phyloP scores from a whole-genome alignment of 176 grass and related monocot genomes.

The Metroxylon sagu region DNA sequence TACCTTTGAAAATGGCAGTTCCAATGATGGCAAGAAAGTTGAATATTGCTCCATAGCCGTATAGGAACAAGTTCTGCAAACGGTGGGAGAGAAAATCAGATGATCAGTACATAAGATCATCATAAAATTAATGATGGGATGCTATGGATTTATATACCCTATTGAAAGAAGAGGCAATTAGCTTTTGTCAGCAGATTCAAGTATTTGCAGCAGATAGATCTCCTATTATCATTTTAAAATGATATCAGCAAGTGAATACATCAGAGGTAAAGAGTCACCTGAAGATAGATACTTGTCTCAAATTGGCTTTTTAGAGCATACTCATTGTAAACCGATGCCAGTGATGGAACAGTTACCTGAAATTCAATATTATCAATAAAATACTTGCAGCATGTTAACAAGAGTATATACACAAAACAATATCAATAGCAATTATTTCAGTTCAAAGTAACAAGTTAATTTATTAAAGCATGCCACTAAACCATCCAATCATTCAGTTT shows the following conservation, averaged over 20 bases:
- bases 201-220: no score
- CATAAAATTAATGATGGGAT: no score
- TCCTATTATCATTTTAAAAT: conserved; percentile 4
- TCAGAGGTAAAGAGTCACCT: conserved; percentile 31
- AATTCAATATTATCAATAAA: conserved; percentile 17
- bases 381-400: not conserved
- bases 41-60: conserved; percentile 99
- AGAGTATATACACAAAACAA: not conserved
- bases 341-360: conserved; percentile 86
- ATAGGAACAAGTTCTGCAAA: conserved; percentile 92
- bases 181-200: no score
- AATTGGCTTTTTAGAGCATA: conserved; percentile 99
- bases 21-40: conserved; percentile 86
- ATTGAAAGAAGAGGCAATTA: no score
- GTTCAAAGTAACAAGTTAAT: no score
- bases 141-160: no score
- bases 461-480: no score
- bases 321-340: conserved; percentile 97
- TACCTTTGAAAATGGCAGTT: conserved; percentile 85
- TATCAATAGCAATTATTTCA: no score
- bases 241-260: not conserved
- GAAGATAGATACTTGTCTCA: conserved; percentile 94
- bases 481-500: no score
- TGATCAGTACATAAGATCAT: not conserved
- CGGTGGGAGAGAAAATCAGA: conserved; percentile 16